A percentile compares a stretch with the other conserved stretches of the same genome.
Evolutionary conservation across 2,329 filamentous ascomycete genomes (phyloP).

Genomic region (Zymoseptoria passerinii): DNA sequence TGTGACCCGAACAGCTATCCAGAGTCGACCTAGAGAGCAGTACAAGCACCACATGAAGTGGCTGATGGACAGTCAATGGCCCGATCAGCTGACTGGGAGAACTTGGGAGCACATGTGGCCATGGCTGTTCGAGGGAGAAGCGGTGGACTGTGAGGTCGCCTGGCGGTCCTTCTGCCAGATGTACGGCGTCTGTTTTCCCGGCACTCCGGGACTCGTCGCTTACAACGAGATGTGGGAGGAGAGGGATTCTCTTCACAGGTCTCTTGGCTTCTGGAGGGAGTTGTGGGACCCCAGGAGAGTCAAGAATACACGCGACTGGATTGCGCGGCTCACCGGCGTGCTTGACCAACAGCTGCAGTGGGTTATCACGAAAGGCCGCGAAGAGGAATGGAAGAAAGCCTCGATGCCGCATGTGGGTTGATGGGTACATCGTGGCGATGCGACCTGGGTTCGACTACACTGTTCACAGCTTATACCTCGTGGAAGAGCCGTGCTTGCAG

Average conservation of each 20-base stretch:
- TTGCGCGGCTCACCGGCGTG: slow-evolving; percentile 1
- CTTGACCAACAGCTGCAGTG: slow-evolving; percentile 5
- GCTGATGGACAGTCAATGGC: slow-evolving; percentile 8
- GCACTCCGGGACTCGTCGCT: background rate
- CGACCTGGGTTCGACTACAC: background rate
- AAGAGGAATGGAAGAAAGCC: background rate
- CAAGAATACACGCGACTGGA: background rate
- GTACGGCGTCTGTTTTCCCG: slow-evolving; percentile 6
- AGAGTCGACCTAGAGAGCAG: slow-evolving; percentile 8
- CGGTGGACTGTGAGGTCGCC: slow-evolving; percentile 2
- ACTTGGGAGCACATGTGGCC: slow-evolving; percentile 17
- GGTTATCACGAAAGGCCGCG: background rate
- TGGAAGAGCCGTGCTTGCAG: background rate
- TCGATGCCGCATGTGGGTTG: background rate
- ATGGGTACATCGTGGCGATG: background rate
- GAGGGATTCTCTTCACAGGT: slow-evolving; percentile 1
- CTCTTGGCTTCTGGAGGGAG: slow-evolving; percentile 1
- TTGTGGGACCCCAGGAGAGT: background rate
- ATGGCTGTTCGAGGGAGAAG: slow-evolving; percentile 4
- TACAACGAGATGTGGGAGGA: slow-evolving; percentile 9
- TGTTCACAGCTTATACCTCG: background rate
- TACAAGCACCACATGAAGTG: slow-evolving; percentile 9
- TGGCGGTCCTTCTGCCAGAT: slow-evolving; percentile 5
- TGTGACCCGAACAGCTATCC: slow-evolving; percentile 7
- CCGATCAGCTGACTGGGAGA: slow-evolving; percentile 8